Base-by-base conservation (phyloP, 441 rosid species). In the Kokia cookei region DNA sequence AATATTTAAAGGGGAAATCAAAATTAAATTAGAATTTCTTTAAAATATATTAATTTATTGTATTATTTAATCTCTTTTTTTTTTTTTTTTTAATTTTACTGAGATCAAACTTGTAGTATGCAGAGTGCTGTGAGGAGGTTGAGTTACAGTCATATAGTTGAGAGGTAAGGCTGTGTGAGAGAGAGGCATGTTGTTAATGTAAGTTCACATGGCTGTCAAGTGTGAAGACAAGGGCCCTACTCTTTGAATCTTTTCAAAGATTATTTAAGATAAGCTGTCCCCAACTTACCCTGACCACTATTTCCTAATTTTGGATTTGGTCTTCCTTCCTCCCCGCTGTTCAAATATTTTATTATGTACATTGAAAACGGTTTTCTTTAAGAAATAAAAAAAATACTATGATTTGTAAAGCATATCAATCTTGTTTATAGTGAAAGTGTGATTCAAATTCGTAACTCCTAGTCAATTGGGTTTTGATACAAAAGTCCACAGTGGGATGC, bases 181-280 rank as follows among this genome's bases (percentile, higher is more conserved):
- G 62, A 64, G 29, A n/a, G 5, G 12, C 62, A 19, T 17, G 11
- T 51, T 32, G 29, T 12, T 3, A 2, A 15, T 24, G n/a, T 3
- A 1, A 8, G 69, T 63, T 45, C 29, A 73, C 67, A 43, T 69
- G 73, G 27, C 47, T 64, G 1, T 45, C 37, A 32, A 9, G 47
- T 43, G 57, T 73, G 60, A 37, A 50, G 35, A 19, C 29, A 27
- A 12, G 76, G 50, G 43, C 72, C 76, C 76, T 47, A 29, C 74
- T 12, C 37, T 59, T 69, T 32, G 43, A 26, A 32, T 53, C 26
- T 53, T 47, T 66, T 6, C 57, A 66, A 65, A 65, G 11, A 24
- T 65, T 24, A 24, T 45, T 65, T 24, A 24, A 65, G 55, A 43
- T 63, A 40, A 40, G 68, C 68, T 63, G 68, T 63, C 50, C 68